Conservation (phyloP, 2,329 filamentous ascomycete genomes). For the Cryphonectria parasitica region DNA sequence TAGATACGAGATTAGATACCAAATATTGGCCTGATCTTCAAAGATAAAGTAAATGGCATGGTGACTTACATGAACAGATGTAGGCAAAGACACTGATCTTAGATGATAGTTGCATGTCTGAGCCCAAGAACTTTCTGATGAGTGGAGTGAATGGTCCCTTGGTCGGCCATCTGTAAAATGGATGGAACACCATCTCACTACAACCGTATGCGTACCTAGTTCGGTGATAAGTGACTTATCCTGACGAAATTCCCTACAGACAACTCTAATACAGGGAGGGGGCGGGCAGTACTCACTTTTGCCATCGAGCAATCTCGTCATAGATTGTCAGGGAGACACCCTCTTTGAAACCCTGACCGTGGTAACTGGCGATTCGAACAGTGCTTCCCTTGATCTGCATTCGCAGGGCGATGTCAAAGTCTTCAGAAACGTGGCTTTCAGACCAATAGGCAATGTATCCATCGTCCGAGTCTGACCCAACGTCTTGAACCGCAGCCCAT, state of each 20-base stretch:
- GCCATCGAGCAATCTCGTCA: conserved; percentile 72
- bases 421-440: conserved; percentile 75
- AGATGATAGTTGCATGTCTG: conserved; percentile 65
- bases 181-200: conserved; percentile 72
- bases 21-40: conserved; percentile 23
- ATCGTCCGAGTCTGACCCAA: conserved; percentile 52
- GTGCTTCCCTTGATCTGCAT: conserved; percentile 71
- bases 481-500: conserved; percentile 55
- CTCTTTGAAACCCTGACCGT: conserved; percentile 72
- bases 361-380: conserved; percentile 70
- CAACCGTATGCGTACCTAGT: conserved; percentile 67
- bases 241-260: no score
- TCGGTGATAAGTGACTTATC: neutral
- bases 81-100: conserved; percentile 75
- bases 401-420: conserved; percentile 76
- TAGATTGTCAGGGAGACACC: conserved; percentile 75
- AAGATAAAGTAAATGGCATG: no score
- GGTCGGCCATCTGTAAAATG: conserved; percentile 62
- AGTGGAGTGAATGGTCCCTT: conserved; percentile 68
- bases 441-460: conserved; percentile 67
- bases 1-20: conserved; percentile 44
- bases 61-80: conserved; percentile 51
- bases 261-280: neutral
- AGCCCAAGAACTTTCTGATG: conserved; percentile 64
- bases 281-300: conserved; percentile 50